Base-by-base conservation (phyloP, 2,329 filamentous ascomycete genomes). In the Westerdykella aurantiaca region DNA sequence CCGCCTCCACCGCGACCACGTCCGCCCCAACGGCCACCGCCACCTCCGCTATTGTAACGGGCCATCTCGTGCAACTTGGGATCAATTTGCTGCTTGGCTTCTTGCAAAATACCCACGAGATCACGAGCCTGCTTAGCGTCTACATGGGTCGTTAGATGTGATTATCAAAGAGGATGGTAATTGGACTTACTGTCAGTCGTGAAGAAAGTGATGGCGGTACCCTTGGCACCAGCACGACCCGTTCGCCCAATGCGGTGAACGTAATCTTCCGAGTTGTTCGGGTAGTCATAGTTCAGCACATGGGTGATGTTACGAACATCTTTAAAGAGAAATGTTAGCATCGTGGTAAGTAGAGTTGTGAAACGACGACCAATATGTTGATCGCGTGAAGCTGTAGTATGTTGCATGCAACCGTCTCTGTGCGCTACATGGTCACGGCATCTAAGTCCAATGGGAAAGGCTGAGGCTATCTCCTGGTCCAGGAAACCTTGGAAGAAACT, bases 241-340 rank as follows among this genome's bases (percentile, higher is more conserved):
- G 80, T 83, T 72, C 80, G 78, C 66, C 80, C 80, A 67, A 83
- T 83, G 64, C 80, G 80, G 69, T 83, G 80, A 67, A 83, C 78
- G 61, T 83, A 83, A 63, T 83, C 80, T 69, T 83, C 80, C 61
- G 80, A 82, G 69, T 83, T 97, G 79, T 97, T 97, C 71, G 91
- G 91, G 74, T 97, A 97, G 72, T 97, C 93, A 87, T 97, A 96
- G 83, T 97, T 97, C 76, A 98, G 81, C 75, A 98, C 93, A 77
- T 98, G 93, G 75, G 93, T 97, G 78, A 98, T 98, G 81, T 98
- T 95, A 77, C 90, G 91, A 78, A 98, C 93, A 86, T 98, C 93
- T 97, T 96, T 68, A 74, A 76, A 72, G 75, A 70, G 75, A 79
- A 72, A 81, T 79, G 86, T 95, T 94, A 95, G 88, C 81, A 81